phyloP scores from a whole-genome alignment of 352 stramenopile genomes.

The Globisporangium polare region DNA sequence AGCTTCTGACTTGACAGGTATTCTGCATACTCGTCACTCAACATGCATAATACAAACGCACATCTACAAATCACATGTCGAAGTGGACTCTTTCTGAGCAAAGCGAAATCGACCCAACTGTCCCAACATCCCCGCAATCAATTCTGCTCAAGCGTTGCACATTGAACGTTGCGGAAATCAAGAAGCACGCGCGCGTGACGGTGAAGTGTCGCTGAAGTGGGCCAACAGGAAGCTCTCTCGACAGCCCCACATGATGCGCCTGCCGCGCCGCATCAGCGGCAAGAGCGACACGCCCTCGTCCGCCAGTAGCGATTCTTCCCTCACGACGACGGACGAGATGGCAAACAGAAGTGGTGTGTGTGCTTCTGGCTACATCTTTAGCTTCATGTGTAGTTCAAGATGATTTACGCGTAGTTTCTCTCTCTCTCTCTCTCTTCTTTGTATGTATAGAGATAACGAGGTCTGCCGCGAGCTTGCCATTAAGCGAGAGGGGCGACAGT shows the following conservation, averaged over 20 bases:
- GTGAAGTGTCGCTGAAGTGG: neutral
- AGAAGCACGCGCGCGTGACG: neutral
- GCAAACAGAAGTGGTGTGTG: neutral
- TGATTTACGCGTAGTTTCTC: neutral
- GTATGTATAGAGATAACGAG: conserved; percentile 1
- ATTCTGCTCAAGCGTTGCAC: neutral
- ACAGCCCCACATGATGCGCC: neutral
- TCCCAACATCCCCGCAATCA: no score
- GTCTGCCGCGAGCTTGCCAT: neutral
- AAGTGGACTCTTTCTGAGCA: no score
- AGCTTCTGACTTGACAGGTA: no score
- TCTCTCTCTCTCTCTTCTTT: no score
- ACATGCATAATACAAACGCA: no score
- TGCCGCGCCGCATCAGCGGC: conserved; percentile 7
- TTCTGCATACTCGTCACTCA: no score
- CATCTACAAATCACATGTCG: no score
- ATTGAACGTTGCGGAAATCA: conserved; percentile 1
- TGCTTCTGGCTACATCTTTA: neutral
- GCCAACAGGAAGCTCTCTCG: neutral
- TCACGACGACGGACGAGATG: neutral
- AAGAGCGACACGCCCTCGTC: neutral
- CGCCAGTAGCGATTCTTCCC: no score
- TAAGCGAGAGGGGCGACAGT: neutral
- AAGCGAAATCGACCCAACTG: no score
- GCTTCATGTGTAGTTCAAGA: neutral